Evolutionary conservation across 169 alveolate species (phyloP).

Genomic region (Plasmodium adleri): DNA sequence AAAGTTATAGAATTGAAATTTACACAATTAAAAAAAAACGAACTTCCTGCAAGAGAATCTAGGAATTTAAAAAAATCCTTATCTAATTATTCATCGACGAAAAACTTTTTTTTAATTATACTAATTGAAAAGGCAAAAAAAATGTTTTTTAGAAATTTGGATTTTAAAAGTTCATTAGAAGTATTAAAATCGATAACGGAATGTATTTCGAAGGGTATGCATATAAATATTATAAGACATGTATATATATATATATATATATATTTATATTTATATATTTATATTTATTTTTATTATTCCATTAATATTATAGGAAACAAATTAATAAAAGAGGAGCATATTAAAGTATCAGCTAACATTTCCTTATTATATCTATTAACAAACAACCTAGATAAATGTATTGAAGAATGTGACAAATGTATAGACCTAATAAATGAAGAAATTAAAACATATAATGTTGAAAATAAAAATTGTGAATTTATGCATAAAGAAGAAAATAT

Average conservation of each 20-base stretch:
- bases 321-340: conserved; percentile 43
- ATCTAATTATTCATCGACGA: conserved; percentile 48
- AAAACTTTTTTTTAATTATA: conserved; percentile 56
- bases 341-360: conserved; percentile 32
- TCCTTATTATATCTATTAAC: conserved; percentile 40
- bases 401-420: conserved; percentile 47
- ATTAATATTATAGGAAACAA: conserved; percentile 12
- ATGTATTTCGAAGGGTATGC: conserved; percentile 16
- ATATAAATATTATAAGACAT: not conserved
- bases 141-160: conserved; percentile 48
- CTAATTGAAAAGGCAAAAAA: conserved; percentile 71
- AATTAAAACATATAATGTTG: conserved; percentile 33
- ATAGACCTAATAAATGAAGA: conserved; percentile 46
- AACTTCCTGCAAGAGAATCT: conserved; percentile 70
- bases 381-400: conserved; percentile 32
- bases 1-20: conserved; percentile 62
- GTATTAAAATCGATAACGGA: conserved; percentile 26
- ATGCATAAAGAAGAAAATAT: not conserved
- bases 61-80: conserved; percentile 42
- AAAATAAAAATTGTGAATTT: conserved; percentile 12
- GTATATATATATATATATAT: too few species aligned
- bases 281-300: too few species aligned
- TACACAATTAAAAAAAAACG: conserved; percentile 55
- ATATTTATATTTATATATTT: too few species aligned
- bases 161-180: conserved; percentile 48